phyloP scores from a whole-genome alignment of 768 basidiomycete species.

The Mrakia frigida region DNA sequence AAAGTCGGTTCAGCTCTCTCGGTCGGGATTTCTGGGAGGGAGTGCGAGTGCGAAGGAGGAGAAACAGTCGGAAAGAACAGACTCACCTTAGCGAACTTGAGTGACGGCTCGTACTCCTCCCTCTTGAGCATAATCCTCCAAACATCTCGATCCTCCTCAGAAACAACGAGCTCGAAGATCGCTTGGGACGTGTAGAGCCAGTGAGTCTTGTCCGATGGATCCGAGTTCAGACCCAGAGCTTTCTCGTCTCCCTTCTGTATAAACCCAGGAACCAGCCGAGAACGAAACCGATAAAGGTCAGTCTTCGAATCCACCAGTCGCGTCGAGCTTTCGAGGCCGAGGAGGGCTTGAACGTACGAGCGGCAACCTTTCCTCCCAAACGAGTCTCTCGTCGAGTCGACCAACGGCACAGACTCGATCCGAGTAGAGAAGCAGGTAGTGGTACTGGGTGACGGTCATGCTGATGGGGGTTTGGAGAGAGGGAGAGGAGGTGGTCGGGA shows the following conservation, averaged over 20 bases:
- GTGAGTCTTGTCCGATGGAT: slow-evolving; percentile 81
- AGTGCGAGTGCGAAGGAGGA: no score
- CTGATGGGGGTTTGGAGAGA: slow-evolving; percentile 8
- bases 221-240: slow-evolving; percentile 69
- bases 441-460: slow-evolving; percentile 79
- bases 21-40: no score
- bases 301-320: background rate
- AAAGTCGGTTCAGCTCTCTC: no score
- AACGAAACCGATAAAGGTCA: slow-evolving; percentile 2
- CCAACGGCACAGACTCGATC: slow-evolving; percentile 74
- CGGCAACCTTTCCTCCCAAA: slow-evolving; percentile 82
- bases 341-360: slow-evolving; percentile 44
- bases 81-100: slow-evolving; percentile 73
- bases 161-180: slow-evolving; percentile 76
- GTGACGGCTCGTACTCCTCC: slow-evolving; percentile 67
- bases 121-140: slow-evolving; percentile 86
- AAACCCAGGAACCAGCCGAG: no score
- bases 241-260: slow-evolving; percentile 68
- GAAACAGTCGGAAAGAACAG: background rate
- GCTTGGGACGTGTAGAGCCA: slow-evolving; percentile 90
- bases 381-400: slow-evolving; percentile 68
- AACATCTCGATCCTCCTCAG: slow-evolving; percentile 86
- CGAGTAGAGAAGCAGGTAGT: slow-evolving; percentile 77
- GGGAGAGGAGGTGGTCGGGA: slow-evolving; percentile 4
- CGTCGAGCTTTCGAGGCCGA: background rate